Conservation (phyloP, 2,329 filamentous ascomycete species). For the Pseudomassariella vexata region DNA sequence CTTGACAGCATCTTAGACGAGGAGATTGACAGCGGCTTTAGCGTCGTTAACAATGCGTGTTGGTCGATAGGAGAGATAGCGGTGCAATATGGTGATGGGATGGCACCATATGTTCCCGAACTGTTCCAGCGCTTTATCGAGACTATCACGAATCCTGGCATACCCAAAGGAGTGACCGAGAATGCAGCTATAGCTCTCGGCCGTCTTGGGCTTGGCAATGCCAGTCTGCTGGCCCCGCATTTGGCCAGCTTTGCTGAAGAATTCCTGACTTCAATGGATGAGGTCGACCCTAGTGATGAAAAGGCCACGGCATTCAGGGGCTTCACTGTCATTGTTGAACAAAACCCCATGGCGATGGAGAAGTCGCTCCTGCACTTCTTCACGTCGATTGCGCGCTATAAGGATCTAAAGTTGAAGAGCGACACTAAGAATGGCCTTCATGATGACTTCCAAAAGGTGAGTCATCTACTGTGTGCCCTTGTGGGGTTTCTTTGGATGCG, state of each 20-base stretch:
- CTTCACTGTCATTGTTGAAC: conserved; percentile 76
- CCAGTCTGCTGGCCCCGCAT: conserved; percentile 70
- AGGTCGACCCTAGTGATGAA: conserved; percentile 83
- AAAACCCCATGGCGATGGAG: conserved; percentile 91
- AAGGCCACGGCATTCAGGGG: conserved; percentile 92
- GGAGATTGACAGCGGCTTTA: conserved; percentile 78
- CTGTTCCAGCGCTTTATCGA: conserved; percentile 72
- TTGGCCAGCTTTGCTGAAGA: conserved; percentile 74
- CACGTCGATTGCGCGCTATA: conserved; percentile 73
- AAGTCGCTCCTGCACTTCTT: conserved; percentile 79
- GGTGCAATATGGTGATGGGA: conserved; percentile 67
- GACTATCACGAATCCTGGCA: conserved; percentile 79
- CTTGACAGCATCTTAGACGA: conserved; percentile 71
- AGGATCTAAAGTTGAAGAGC: conserved; percentile 54
- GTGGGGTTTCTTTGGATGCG: too few species aligned
- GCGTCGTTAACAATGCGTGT: conserved; percentile 95
- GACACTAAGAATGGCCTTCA: conserved; percentile 61
- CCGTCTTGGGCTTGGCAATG: conserved; percentile 74
- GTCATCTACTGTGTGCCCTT: too few species aligned
- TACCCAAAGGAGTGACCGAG: conserved; percentile 82
- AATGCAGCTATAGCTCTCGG: conserved; percentile 93
- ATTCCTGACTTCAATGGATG: conserved; percentile 76
- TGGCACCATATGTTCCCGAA: conserved; percentile 71
- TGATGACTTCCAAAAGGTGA: conserved; percentile 70
- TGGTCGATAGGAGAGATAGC: conserved; percentile 95